These are phyloP conservation scores for Alternaria gaisen DNA, from an alignment of 2,329 filamentous ascomycete species.

Conservation along the genomic window DNA sequence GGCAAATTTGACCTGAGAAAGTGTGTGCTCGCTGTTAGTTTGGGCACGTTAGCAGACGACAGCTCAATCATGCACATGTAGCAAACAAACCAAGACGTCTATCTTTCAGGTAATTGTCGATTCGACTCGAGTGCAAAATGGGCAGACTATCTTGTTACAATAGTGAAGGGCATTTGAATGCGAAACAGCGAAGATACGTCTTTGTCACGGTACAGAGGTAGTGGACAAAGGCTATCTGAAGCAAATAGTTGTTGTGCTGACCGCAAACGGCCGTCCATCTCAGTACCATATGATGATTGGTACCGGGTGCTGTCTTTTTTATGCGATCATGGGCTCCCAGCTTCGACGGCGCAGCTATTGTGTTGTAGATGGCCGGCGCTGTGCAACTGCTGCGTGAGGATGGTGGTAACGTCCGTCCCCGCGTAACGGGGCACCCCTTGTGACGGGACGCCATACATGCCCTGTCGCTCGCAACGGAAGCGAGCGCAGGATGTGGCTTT, in stretches of 20 bases:
- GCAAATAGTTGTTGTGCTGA: conserved; percentile 23
- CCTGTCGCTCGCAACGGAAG: background rate
- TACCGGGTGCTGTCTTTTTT: conserved; percentile 25
- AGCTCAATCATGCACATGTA: background rate
- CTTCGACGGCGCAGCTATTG: background rate
- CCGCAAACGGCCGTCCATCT: conserved; percentile 29
- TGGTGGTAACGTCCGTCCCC: background rate
- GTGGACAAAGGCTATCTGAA: conserved; percentile 31
- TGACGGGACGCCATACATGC: background rate
- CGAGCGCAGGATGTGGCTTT: background rate
- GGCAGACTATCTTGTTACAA: background rate
- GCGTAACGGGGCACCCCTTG: too few relatives aligned
- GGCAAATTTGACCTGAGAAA: background rate
- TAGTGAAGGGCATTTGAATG: conserved; percentile 9
- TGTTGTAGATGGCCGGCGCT: conserved; percentile 6
- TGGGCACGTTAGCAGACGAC: conserved; percentile 5
- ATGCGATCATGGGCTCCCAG: conserved; percentile 18
- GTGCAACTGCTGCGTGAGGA: conserved; percentile 11
- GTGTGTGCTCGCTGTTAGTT: background rate
- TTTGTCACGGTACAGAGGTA: conserved; percentile 28
- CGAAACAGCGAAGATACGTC: conserved; percentile 3
- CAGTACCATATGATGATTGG: conserved; percentile 13
- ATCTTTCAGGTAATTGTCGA: background rate
- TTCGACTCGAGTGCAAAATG: background rate
- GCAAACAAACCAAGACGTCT: conserved; percentile 16